These are phyloP conservation scores for Teratosphaeria gauchensis DNA, from an alignment of 2,329 filamentous ascomycete species.

Conservation along the genomic window DNA sequence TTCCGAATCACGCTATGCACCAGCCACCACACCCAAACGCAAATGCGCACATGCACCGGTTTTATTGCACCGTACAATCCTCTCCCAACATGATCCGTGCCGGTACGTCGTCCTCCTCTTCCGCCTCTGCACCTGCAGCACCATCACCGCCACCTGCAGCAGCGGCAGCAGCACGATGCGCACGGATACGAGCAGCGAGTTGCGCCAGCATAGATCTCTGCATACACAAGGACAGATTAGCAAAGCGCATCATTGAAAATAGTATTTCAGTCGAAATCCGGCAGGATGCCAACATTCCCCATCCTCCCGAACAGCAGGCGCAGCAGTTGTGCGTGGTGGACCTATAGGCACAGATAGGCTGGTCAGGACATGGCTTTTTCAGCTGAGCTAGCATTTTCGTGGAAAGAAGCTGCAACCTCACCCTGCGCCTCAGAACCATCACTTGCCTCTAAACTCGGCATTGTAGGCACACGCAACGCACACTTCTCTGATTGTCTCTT, in stretches of 20 bases:
- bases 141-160: conserved; percentile 4
- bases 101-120: conserved; percentile 1
- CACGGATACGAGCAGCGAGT: conserved; percentile 14
- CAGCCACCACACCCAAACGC: background rate
- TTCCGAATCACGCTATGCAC: background rate
- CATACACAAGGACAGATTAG: conserved; percentile 1
- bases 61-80: conserved; percentile 18
- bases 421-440: background rate
- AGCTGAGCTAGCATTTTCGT: background rate
- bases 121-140: conserved; percentile 1
- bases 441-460: background rate
- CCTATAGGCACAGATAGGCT: conserved; percentile 4
- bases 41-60: too few relatives aligned
- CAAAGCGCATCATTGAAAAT: background rate
- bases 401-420: background rate
- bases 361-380: background rate
- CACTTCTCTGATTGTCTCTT: too few relatives aligned
- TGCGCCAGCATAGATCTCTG: conserved; percentile 19
- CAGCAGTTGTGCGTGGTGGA: conserved; percentile 19
- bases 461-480: background rate
- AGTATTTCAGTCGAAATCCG: conserved; percentile 8
- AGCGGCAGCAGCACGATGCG: conserved; percentile 8
- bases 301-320: conserved; percentile 19
- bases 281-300: conserved; percentile 12
- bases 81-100: conserved; percentile 14